Base-by-base conservation (phyloP, 1,284 basidiomycete species). In the Mrakiaceae sp. region DNA sequence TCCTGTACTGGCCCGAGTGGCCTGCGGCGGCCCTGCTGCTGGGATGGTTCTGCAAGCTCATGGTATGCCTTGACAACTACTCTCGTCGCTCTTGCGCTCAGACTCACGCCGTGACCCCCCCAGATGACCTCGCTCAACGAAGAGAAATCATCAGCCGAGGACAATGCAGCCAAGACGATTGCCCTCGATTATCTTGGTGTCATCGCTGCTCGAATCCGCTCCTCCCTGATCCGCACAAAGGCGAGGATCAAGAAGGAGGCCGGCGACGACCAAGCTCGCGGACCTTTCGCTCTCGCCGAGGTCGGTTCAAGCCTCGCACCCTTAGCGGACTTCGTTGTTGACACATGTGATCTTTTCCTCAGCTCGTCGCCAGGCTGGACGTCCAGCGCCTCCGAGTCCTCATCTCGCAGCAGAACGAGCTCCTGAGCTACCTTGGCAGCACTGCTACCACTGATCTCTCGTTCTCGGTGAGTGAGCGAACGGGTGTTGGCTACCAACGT, bases 1-100 rank as follows among this genome's bases (percentile, higher is more conserved):
- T 95, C 4, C 78, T 97, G 4, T 94, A 89, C 72, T 88, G 89
- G 81, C 93, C 95, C 0, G 95, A 98, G 74, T 98, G 94, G 93
- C 95, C 96, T 0, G 94, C 89, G 6, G 90, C 95, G 1, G 82
- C 86, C 51, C 75, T 96, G 27, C 80, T 96, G 55, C 76, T 96
- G 48, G 82, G 81, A 58, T 85, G 94, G 52, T 81, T 86, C 6
- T 87, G 85, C 69, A 87, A 85, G 73, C 86, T 85, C 69, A 87
- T 96, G 87, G 90, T 90, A 67, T n/a, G 80, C 67, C 3, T 11
- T 48, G 40, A 59, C 50, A 16, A 27, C 27, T 27, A 27, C 27
- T 27, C 27, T 27, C 27, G 27, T 27, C 27, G 27, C 27, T 1
- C 27, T 27, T 27, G 27, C 27, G 27, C 27, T 27, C 27, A 27